Conservation (phyloP, 306 rosid species). For the Carpinus fangiana region DNA sequence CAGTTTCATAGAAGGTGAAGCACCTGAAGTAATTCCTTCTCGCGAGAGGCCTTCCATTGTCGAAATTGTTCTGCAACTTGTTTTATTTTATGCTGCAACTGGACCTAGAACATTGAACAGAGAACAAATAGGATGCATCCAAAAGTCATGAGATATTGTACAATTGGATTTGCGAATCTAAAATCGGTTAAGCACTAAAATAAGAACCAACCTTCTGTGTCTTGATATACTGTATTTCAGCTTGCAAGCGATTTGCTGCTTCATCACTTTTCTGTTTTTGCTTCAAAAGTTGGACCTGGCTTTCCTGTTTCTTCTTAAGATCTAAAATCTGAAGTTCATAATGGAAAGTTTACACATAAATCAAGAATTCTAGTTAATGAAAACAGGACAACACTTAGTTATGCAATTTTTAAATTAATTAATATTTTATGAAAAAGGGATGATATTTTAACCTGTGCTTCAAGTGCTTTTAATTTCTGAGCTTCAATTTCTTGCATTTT, state of each 20-base stretch:
- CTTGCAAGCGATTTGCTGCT: conserved; percentile 71
- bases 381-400: conserved; percentile 8
- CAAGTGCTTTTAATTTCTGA: conserved; percentile 64
- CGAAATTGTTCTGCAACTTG: conserved; percentile 84
- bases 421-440: conserved; percentile 19
- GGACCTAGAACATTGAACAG: conserved; percentile 52
- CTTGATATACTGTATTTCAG: conserved; percentile 77
- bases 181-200: conserved; percentile 15
- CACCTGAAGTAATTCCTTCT: conserved; percentile 83
- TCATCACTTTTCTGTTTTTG: conserved; percentile 83
- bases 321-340: conserved; percentile 58
- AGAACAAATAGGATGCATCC: conserved; percentile 18
- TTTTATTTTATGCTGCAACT: conserved; percentile 76
- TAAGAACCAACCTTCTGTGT: conserved; percentile 62
- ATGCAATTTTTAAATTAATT: conserved; percentile 1
- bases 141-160: conserved; percentile 5
- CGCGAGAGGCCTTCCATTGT: conserved; percentile 79
- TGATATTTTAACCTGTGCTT: conserved; percentile 54
- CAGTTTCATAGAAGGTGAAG: conserved; percentile 25
- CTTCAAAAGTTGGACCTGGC: conserved; percentile 67
- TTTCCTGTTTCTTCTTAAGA: conserved; percentile 82
- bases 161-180: neutral
- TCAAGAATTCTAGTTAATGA: neutral
- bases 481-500: conserved; percentile 57
- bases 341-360: neutral